Conservation (phyloP, 305 asterid species). For the Coffea humblotiana region DNA sequence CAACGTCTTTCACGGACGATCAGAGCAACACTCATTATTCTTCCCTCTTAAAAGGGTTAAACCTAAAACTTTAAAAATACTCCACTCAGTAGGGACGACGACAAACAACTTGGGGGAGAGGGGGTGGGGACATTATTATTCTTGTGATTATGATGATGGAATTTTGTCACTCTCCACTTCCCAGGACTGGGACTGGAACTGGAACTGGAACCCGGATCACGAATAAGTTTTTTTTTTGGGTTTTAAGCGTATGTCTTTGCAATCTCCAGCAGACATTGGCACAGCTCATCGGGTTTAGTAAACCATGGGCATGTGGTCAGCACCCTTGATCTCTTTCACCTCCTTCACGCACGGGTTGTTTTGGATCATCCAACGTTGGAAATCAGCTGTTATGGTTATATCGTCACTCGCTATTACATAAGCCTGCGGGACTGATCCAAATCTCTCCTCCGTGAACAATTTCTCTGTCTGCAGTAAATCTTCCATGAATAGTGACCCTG, state of each 20-base stretch:
- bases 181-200: too few relatives aligned
- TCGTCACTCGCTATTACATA: constrained; percentile 51
- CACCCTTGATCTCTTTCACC: constrained; percentile 57
- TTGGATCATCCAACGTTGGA: constrained; percentile 57
- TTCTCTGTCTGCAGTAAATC: constrained; percentile 38
- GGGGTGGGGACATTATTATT: too few relatives aligned
- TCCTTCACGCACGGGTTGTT: constrained; percentile 42
- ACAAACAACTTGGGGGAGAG: too few relatives aligned
- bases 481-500: constrained; percentile 51
- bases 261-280: constrained; percentile 35
- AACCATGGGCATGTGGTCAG: constrained; percentile 73
- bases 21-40: too few relatives aligned
- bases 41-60: too few relatives aligned
- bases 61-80: too few relatives aligned
- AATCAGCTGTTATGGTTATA: constrained; percentile 40
- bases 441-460: constrained; percentile 35
- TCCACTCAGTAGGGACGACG: too few relatives aligned
- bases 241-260: constrained; percentile 34
- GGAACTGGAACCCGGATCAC: too few relatives aligned
- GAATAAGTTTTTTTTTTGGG: not conserved
- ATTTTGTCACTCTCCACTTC: too few relatives aligned
- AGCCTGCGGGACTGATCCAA: constrained; percentile 54
- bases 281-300: constrained; percentile 47
- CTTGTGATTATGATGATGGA: too few relatives aligned
- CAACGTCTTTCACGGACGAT: not conserved